These are phyloP conservation scores for Wallacemonas rigidus DNA, from an alignment of 208 protist species.

Conservation along the genomic window DNA sequence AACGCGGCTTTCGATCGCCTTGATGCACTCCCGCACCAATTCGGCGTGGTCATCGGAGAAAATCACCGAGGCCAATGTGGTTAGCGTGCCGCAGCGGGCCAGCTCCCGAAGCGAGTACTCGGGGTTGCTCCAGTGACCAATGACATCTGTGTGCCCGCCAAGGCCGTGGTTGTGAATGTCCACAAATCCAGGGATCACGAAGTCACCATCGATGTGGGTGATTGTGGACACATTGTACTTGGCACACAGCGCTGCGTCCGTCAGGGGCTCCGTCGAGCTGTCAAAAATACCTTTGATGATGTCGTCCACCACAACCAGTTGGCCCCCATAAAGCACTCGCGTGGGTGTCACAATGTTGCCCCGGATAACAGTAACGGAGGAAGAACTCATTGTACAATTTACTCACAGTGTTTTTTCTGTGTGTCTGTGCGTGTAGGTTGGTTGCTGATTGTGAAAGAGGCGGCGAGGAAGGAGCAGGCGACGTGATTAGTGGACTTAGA, in stretches of 20 bases:
- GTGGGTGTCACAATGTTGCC: slow-evolving; percentile 64
- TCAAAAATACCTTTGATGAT: slow-evolving; percentile 36
- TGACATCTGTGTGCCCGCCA: slow-evolving; percentile 60
- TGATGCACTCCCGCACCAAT: slow-evolving; percentile 46
- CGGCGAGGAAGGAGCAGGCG: too few relatives aligned
- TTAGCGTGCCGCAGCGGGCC: slow-evolving; percentile 71
- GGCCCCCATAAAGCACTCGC: slow-evolving; percentile 63
- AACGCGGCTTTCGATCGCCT: slow-evolving; percentile 45
- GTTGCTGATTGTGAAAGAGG: too few relatives aligned
- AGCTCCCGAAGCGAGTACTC: slow-evolving; percentile 63
- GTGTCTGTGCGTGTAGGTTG: too few relatives aligned
- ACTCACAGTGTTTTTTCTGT: too few relatives aligned
- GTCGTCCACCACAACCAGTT: slow-evolving; percentile 45
- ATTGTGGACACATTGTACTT: neutral
- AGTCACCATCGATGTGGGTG: slow-evolving; percentile 24
- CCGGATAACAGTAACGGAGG: slow-evolving; percentile 44
- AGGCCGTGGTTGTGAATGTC: slow-evolving; percentile 84
- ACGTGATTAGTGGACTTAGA: too few relatives aligned
- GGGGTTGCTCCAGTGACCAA: slow-evolving; percentile 70
- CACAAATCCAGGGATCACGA: slow-evolving; percentile 72
- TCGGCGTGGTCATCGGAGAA: slow-evolving; percentile 62
- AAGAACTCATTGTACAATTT: too few relatives aligned
- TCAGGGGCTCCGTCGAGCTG: slow-evolving; percentile 24
- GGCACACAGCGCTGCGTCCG: slow-evolving; percentile 21
- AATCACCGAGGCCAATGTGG: slow-evolving; percentile 64